Evolutionary conservation across 2,329 filamentous ascomycete genomes (phyloP), one percentile per base, ranked within the genome.

Genomic region (Capronia coronata): DNA sequence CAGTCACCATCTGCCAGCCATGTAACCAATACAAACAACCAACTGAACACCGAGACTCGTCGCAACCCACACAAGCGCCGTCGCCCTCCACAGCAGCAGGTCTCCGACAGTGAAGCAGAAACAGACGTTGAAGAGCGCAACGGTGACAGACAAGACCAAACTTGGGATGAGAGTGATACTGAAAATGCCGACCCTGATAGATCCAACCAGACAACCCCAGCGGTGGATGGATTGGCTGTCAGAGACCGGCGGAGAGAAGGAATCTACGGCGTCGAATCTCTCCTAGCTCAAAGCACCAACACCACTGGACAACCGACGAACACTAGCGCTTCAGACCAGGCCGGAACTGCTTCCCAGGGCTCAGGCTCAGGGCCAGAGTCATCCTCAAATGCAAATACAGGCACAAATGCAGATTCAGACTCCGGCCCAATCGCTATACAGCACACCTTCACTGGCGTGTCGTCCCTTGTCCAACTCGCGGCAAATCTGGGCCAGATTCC

Each of bases 181-280:
- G 44, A 52, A 23, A 52, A 52, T 30, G 21, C 32, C 9, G 34
- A 38, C 22, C 43, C 43, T 16, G 8, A 21, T 14, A 38, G 10
- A 19, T 14, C 34, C 9, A 27, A 18, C 8, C 8, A 9, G 6
- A 11, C 25, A 8, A 14, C 18, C 22, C 6, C 23, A 6, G n/a
- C 4, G 4, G n/a, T 18, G 18, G 19, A 44, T 25, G 23, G 48
- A 30, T 19, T 9, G 8, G 30, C 9, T 14, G 22, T 23, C 25
- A 48, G 39, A 29, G 23, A 40, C 11, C 29, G 40, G 27, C 44
- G 52, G 39, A 47, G 52, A 46, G 32, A 51, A 13, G 52, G 32
- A 30, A 51, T 54, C 22, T 54, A 54, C 30, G 52, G 52, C 23
- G 40, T 49, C 11, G 48, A 51, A 9, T 39, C 44, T 48, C 52